Evolutionary conservation across 805 yeast genomes (phyloP).

Genomic region (Teunomyces cretensis): DNA sequence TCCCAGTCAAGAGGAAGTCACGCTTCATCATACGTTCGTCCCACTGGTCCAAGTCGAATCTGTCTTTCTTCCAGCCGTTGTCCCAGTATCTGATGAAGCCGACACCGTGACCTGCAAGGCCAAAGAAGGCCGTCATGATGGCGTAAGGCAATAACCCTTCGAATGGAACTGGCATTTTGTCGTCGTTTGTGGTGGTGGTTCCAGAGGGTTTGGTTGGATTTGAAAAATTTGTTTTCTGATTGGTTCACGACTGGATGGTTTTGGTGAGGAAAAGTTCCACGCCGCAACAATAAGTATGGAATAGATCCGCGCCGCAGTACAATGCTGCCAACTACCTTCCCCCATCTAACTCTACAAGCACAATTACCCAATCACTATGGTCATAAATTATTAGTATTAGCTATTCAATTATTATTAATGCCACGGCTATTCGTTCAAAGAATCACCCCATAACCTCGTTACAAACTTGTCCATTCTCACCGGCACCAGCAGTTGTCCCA

Average conservation of each 20-base stretch:
- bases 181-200: slow-evolving; percentile 5
- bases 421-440: background rate
- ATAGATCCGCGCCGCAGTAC: background rate
- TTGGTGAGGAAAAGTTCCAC: background rate
- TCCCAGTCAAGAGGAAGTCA: slow-evolving; percentile 76
- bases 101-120: slow-evolving; percentile 46
- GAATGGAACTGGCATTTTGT: slow-evolving; percentile 45
- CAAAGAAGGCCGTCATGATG: slow-evolving; percentile 45
- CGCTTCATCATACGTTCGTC: slow-evolving; percentile 58
- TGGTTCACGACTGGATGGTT: slow-evolving; percentile 11
- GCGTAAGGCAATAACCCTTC: slow-evolving; percentile 49
- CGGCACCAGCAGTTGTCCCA: slow-evolving; percentile 66
- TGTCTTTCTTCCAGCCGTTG: slow-evolving; percentile 48
- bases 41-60: slow-evolving; percentile 43
- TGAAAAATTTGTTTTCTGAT: slow-evolving; percentile 17
- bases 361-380: background rate
- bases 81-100: slow-evolving; percentile 49
- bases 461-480: slow-evolving; percentile 90
- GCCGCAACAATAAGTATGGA: background rate
- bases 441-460: slow-evolving; percentile 60
- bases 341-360: too few species aligned
- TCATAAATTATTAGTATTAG: background rate
- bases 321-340: too few species aligned
- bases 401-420: background rate
- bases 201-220: slow-evolving; percentile 2